A percentile compares a stretch with the other conserved stretches of the same genome.
phyloP scores from a whole-genome alignment of 2,329 filamentous ascomycete species.

The Juglanconis juglandina region DNA sequence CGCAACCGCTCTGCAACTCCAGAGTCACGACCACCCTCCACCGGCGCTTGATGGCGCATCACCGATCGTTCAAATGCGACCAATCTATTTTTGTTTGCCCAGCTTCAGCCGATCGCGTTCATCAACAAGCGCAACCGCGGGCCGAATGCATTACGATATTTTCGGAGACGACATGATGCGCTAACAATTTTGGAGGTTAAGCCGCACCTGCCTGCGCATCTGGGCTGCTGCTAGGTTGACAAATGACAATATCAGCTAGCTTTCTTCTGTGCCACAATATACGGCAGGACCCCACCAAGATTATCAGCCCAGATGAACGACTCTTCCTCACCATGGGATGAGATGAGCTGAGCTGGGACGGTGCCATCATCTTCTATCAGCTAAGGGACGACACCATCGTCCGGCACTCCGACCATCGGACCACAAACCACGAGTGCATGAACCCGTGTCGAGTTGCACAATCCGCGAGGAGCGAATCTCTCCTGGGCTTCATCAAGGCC shows the following conservation, averaged over 20 bases:
- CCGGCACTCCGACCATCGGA: not conserved
- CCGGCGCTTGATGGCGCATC: slow-evolving; percentile 11
- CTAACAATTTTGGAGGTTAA: slow-evolving; percentile 7
- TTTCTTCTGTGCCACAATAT: slow-evolving; percentile 6
- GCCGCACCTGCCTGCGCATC: not conserved
- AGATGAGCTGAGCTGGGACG: not conserved
- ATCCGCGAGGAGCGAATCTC: not conserved
- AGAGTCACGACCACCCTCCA: slow-evolving; percentile 4
- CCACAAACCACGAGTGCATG: not conserved
- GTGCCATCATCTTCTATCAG: not conserved
- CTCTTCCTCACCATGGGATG: not conserved
- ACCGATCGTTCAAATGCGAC: slow-evolving; percentile 5
- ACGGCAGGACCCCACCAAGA: not conserved
- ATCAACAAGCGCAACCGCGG: slow-evolving; percentile 10
- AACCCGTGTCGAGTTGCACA: not conserved
- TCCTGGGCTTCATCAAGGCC: not conserved
- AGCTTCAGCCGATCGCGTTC: not conserved
- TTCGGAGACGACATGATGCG: slow-evolving; percentile 1
- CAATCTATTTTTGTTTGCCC: slow-evolving; percentile 7
- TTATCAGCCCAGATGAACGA: not conserved
- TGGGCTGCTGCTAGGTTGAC: not conserved
- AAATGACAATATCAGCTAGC: not conserved
- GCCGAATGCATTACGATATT: not conserved
- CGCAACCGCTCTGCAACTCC: not conserved
- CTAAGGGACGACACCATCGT: not conserved